Evolutionary conservation across 179 eudicot genomes (phyloP), one percentile per base, ranked within the genome.

Genomic region (Amaranthus tricolor): DNA sequence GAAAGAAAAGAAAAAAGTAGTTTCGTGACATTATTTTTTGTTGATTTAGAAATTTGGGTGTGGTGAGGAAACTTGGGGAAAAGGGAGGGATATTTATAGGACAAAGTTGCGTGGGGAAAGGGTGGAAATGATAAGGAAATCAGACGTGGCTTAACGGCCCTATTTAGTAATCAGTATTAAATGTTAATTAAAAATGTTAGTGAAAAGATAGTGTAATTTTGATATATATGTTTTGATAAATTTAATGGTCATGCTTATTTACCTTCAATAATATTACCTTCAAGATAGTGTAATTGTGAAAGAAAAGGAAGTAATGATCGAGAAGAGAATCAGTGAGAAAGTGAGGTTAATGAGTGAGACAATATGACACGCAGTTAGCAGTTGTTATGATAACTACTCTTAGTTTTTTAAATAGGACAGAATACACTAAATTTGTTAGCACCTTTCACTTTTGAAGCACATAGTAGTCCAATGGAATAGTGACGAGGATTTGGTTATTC

Each of bases 21-120:
- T 45, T 52, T 6, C 8, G 12, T 8, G 17, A 9, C 75, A 74
- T 72, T 6, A 40, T 63, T 50, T 9, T 9, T 31, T 44, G 14
- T 50, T 40, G 16, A 5, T 21, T 59, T 15, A 40, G 47, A 14
- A 54, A 20, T 49, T 64, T 52, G 45, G 57, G 61, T 44, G 59
- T 31, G 21, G 69, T 51, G 70, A 72, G 53, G 47, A 72, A 49
- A 53, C 7, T 31, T 57, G 56, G 75, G 71, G 66, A 20, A 69
- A 49, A 70, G 57, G 7, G 70, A 64, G 15, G 55, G 43, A 45
- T 76, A 77, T 83, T 78, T 79, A 79, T 82, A 69, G 80, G 40
- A 24, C 58, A 62, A 60, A 56, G 60, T 84, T 78, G 78, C 72
- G 82, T 80, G 67, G 52, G n/a, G 74, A 76, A 73, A 52, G 66